These are phyloP conservation scores for Calonectria naviculata DNA, from an alignment of 2,329 filamentous ascomycete species.

Conservation along the genomic window DNA sequence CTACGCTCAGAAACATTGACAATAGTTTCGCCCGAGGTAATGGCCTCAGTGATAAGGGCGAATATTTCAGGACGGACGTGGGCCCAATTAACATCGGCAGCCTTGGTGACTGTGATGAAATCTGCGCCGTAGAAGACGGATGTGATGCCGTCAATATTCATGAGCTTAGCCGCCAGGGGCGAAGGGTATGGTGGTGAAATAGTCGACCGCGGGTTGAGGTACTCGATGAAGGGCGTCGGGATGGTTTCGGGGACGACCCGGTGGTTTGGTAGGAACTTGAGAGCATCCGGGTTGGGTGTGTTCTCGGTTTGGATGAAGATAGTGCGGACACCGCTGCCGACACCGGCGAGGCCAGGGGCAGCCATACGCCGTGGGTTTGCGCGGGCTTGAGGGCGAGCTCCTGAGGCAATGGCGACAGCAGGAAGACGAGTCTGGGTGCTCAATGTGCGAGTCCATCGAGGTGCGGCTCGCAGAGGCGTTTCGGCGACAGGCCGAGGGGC, in stretches of 20 bases:
- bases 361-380: conserved; percentile 19
- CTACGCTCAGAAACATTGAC: conserved; percentile 78
- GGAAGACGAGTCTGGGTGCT: conserved; percentile 39
- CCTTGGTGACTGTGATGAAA: conserved; percentile 97
- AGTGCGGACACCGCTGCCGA: conserved; percentile 65
- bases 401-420: conserved; percentile 27
- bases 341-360: conserved; percentile 36
- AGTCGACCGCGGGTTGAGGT: conserved; percentile 88
- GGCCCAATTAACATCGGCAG: conserved; percentile 88
- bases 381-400: conserved; percentile 34
- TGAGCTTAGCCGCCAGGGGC: conserved; percentile 87
- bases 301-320: conserved; percentile 99
- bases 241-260: conserved; percentile 82
- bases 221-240: conserved; percentile 86
- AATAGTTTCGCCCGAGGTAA: conserved; percentile 84
- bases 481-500: conserved; percentile 35
- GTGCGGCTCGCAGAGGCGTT: conserved; percentile 32
- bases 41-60: conserved; percentile 90
- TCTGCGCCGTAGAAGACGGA: conserved; percentile 94
- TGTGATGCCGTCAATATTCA: conserved; percentile 95
- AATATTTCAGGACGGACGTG: conserved; percentile 97
- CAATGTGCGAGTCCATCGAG: conserved; percentile 42
- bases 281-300: conserved; percentile 93
- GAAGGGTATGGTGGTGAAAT: conserved; percentile 91
- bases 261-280: conserved; percentile 96